These are phyloP conservation scores for Endogone sp. DNA, from an alignment of 192 early-diverging fungal species.

Conservation along the genomic window DNA sequence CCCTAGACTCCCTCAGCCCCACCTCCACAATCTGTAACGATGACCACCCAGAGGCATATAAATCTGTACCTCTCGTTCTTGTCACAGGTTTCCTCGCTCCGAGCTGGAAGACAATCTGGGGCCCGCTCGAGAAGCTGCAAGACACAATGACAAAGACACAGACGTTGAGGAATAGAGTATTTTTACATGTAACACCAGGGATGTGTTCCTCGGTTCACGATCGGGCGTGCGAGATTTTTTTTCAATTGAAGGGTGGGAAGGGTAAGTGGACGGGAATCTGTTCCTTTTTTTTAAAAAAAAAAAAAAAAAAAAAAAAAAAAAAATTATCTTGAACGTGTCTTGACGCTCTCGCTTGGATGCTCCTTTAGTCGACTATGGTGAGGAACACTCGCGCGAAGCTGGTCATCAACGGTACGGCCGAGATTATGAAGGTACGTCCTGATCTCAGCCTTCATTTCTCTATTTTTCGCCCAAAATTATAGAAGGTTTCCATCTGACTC, in stretches of 20 bases:
- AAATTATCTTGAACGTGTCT: too few species aligned
- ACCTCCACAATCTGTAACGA: too few species aligned
- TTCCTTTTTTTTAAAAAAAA: neutral
- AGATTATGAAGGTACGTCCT: neutral
- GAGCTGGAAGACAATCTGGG: neutral
- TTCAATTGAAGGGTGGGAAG: neutral
- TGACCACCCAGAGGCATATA: too few species aligned
- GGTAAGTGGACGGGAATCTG: neutral
- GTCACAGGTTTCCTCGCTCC: neutral
- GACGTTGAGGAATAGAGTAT: neutral
- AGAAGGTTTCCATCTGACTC: too few species aligned
- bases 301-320: too few species aligned
- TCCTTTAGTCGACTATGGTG: neutral
- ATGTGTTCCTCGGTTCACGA: neutral
- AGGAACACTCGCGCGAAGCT: neutral
- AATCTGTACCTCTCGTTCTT: neutral
- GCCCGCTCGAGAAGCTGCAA: neutral
- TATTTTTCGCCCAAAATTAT: too few species aligned
- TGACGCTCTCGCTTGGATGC: too few species aligned
- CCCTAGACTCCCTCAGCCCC: too few species aligned
- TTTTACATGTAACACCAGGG: neutral
- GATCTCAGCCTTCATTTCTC: too few species aligned
- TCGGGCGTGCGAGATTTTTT: conserved; percentile 2
- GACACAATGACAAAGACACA: neutral
- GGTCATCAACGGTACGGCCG: neutral